phyloP scores from a whole-genome alignment of 83 land plant species.

The Picea abies region DNA sequence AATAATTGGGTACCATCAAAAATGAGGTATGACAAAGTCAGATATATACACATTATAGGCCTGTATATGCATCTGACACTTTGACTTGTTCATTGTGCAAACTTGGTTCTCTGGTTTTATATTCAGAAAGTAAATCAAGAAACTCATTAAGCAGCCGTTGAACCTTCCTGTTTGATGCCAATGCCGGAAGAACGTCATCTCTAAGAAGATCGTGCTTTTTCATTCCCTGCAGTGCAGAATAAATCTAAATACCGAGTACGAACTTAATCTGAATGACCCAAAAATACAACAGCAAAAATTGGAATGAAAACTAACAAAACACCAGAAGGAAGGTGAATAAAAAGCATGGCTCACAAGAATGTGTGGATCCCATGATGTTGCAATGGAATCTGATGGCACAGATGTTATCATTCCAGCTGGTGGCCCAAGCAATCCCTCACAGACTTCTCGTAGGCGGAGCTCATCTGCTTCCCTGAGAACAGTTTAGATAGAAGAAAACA shows the following conservation, averaged over 20 bases:
- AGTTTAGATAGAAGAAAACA: conserved; percentile 12
- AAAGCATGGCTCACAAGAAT: conserved; percentile 68
- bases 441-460: conserved; percentile 85
- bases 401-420: conserved; percentile 55
- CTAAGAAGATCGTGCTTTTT: conserved; percentile 84
- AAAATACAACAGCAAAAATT: not conserved
- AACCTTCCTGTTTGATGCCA: conserved; percentile 92
- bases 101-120: conserved; percentile 34
- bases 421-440: conserved; percentile 94
- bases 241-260: not conserved
- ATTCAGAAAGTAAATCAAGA: conserved; percentile 83
- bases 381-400: conserved; percentile 27
- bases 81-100: no score
- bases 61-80: no score
- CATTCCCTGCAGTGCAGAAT: conserved; percentile 72
- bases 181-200: conserved; percentile 90
- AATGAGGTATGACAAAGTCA: no score
- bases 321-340: not conserved
- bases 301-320: not conserved
- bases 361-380: conserved; percentile 72
- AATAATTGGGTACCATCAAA: no score
- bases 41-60: no score
- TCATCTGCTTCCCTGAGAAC: conserved; percentile 90
- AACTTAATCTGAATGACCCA: not conserved
- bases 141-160: conserved; percentile 93